Evolutionary conservation across 1,139 yeast species (phyloP).

Genomic region (Casaregolazyma suthepensis): DNA sequence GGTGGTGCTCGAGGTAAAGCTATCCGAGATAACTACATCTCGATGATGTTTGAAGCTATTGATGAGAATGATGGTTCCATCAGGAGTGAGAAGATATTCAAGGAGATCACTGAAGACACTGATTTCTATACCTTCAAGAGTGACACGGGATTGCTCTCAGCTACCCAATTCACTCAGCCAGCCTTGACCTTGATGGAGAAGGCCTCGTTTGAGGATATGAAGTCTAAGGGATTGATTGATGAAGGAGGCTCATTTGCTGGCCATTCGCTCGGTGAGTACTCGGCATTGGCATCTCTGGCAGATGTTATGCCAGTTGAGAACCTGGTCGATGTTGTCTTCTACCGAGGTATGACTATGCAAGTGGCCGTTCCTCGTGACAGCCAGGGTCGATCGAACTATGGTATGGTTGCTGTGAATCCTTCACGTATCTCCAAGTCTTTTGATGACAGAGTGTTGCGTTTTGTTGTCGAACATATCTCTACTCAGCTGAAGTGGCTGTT

Average conservation of each 20-base stretch:
- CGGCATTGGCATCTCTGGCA: conserved; percentile 94
- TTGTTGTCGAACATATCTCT: conserved; percentile 86
- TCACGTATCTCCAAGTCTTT: conserved; percentile 84
- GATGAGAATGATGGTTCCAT: conserved; percentile 72
- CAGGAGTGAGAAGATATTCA: conserved; percentile 90
- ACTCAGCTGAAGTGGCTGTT: conserved; percentile 84
- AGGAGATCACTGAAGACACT: conserved; percentile 75
- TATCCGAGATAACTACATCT: conserved; percentile 88
- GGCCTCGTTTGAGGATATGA: conserved; percentile 97
- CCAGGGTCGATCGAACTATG: conserved; percentile 92
- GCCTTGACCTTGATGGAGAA: conserved; percentile 99
- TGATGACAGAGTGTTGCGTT: conserved; percentile 87
- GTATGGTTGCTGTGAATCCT: conserved; percentile 99
- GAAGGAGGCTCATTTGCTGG: conserved; percentile 95
- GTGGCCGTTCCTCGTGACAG: conserved; percentile 98
- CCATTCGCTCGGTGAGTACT: conserved; percentile 98
- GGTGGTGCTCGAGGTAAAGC: conserved; percentile 98
- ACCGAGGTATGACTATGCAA: conserved; percentile 99
- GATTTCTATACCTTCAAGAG: conserved; percentile 84
- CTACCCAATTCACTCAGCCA: conserved; percentile 99
- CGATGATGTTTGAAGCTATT: conserved; percentile 96
- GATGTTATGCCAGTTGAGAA: conserved; percentile 99
- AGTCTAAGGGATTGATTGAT: conserved; percentile 91
- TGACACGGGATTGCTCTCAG: conserved; percentile 91
- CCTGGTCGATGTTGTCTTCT: conserved; percentile 94